Evolutionary conservation across 106 monocot species (phyloP), one percentile per base, ranked within the genome.

Genomic region (Dendrobium officinale): DNA sequence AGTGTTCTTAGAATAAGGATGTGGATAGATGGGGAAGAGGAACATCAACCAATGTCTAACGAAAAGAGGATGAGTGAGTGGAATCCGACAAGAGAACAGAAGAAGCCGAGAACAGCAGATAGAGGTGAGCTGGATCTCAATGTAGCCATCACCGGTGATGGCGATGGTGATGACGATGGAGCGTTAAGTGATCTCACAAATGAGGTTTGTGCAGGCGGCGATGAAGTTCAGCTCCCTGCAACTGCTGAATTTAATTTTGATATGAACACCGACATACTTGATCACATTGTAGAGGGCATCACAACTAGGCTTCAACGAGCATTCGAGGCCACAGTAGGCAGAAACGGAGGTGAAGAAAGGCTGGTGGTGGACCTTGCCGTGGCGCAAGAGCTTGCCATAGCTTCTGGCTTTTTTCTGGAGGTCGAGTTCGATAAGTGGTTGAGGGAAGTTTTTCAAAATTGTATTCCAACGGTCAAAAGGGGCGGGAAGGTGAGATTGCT

Each of bases 381-480:
- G 77, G 66, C 81, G 40, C 89, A 86, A 72, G 82, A 83, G 85
- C 64, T 95, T 77, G 74, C 77, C 24, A 75, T 22, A 5, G 85
- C 89, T 27, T 80, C 86, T 27, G 95, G 89, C 2, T 84, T 79
- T 81, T 92, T 91, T 79, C 22, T 82, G 43, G 89, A 91, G 79
- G 18, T 73, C 55, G 80, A 86, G 79, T 90, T 91, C 79, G 95
- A 92, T 70, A 85, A 68, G 45, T 92, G 98, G 98, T 83, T 90
- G 19, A 83, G 75, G 24, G 88, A 98, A 66, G 90, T 95, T 77
- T 88, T 98, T 78, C 81, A 93, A 86, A 80, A 68, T 26, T 80
- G 85, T 74, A 42, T 88, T 78, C 58, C 44, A 83, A 82, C 88
- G 81, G 89, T 89, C 43, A 78, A 79, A 91, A 91, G 75, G 55